Conservation (phyloP, 495 filamentous ascomycete genomes). For the Trichoderma erinaceum region DNA sequence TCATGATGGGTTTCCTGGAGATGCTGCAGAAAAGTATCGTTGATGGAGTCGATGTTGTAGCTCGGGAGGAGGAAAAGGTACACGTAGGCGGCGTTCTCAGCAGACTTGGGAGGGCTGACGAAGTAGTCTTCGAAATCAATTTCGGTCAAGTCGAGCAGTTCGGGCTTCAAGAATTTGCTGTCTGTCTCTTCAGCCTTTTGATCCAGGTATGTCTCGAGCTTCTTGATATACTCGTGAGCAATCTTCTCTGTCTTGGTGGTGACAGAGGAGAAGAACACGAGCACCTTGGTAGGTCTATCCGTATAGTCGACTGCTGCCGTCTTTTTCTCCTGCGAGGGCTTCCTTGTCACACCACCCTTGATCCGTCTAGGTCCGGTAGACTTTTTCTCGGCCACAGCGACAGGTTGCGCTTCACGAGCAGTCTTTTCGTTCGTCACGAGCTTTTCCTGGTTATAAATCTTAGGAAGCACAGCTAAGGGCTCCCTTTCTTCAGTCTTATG, state of each 20-base stretch:
- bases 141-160: constrained; percentile 73
- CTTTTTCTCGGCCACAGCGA: background rate
- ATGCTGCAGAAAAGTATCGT: constrained; percentile 75
- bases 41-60: constrained; percentile 87
- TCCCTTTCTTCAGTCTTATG: constrained; percentile 26
- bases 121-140: constrained; percentile 92
- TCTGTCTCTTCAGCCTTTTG: constrained; percentile 20
- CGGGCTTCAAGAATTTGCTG: constrained; percentile 49
- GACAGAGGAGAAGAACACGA: constrained; percentile 84
- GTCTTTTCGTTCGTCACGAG: constrained; percentile 20
- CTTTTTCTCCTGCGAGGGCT: constrained; percentile 17
- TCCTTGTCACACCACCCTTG: constrained; percentile 39
- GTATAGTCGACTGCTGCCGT: background rate
- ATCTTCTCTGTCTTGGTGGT: constrained; percentile 70
- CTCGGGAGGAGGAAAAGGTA: constrained; percentile 79
- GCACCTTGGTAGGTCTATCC: constrained; percentile 52
- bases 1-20: constrained; percentile 88
- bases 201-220: constrained; percentile 35
- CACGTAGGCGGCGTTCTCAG: constrained; percentile 52
- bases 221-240: constrained; percentile 51
- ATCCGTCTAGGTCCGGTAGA: constrained; percentile 40
- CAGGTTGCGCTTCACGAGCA: constrained; percentile 20
- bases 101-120: constrained; percentile 50
- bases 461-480: constrained; percentile 24
- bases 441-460: constrained; percentile 22